These are phyloP conservation scores for Phytophthora ohioensis DNA, from an alignment of 352 stramenopile genomes.

Conservation along the genomic window DNA sequence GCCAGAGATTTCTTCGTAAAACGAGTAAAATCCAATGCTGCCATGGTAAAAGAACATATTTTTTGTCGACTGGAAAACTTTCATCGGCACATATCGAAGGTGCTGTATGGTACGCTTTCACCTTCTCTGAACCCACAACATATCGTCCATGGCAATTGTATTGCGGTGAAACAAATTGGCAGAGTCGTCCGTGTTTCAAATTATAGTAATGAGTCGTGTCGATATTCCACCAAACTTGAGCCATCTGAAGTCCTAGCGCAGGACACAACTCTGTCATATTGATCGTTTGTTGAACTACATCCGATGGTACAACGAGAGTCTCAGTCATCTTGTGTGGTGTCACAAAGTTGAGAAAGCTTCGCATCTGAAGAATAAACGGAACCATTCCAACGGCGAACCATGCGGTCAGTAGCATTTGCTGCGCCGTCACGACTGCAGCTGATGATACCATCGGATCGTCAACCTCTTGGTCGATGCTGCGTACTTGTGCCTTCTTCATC, in stretches of 20 bases:
- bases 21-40: conserved; percentile 25
- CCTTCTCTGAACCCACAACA: background rate
- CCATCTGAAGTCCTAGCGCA: conserved; percentile 11
- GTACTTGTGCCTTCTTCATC: no score
- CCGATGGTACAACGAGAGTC: background rate
- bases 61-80: conserved; percentile 4
- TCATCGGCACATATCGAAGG: conserved; percentile 4
- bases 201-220: conserved; percentile 21
- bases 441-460: no score
- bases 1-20: conserved; percentile 26
- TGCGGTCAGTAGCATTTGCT: conserved; percentile 4
- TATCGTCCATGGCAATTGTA: conserved; percentile 29
- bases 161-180: conserved; percentile 20
- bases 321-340: conserved; percentile 27
- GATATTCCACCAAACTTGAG: conserved; percentile 37
- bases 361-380: conserved; percentile 26
- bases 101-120: background rate
- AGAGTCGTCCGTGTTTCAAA: background rate
- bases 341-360: conserved; percentile 30
- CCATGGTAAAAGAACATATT: conserved; percentile 30
- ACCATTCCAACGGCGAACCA: conserved; percentile 19
- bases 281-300: background rate
- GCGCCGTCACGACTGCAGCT: background rate
- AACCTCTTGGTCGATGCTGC: no score
- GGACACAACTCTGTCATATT: conserved; percentile 9